phyloP scores from a whole-genome alignment of 2,329 filamentous ascomycete species.

The Nothopassalora personata region DNA sequence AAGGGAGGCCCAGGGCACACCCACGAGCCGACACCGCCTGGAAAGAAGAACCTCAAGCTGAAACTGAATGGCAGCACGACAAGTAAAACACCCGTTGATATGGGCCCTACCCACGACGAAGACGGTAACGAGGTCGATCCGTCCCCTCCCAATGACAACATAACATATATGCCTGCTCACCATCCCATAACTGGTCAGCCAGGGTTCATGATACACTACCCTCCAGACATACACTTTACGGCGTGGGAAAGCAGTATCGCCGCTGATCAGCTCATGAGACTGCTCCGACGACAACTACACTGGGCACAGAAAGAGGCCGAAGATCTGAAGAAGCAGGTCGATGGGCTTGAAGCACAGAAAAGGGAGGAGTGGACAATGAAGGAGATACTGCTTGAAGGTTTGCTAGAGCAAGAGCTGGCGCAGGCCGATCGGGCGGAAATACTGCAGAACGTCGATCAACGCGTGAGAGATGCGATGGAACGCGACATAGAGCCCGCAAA shows the following conservation, averaged over 20 bases:
- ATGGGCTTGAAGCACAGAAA: conserved; percentile 60
- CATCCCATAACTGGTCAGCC: conserved; percentile 54
- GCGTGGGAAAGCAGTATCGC: conserved; percentile 59
- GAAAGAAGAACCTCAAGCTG: conserved; percentile 41
- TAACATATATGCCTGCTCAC: conserved; percentile 53
- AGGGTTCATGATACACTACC: conserved; percentile 48
- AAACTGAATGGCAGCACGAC: conserved; percentile 34
- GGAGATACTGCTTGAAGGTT: conserved; percentile 70
- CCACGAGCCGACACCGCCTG: conserved; percentile 56
- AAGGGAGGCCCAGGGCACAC: conserved; percentile 62
- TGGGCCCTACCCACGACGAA: conserved; percentile 27
- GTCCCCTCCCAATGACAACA: conserved; percentile 48
- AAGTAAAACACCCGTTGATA: conserved; percentile 19
- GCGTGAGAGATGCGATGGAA: conserved; percentile 33
- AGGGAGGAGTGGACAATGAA: conserved; percentile 74
- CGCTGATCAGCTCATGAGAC: conserved; percentile 61
- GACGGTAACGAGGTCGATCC: conserved; percentile 30
- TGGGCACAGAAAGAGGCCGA: conserved; percentile 67
- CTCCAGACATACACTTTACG: conserved; percentile 57
- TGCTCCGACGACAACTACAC: conserved; percentile 59
- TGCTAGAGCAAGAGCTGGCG: conserved; percentile 65
- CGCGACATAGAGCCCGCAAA: conserved; percentile 34
- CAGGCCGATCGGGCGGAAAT: conserved; percentile 29
- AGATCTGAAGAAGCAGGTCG: conserved; percentile 58
- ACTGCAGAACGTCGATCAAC: conserved; percentile 32